These are phyloP conservation scores for Mycotypha africana DNA, from an alignment of 371 early-diverging fungal genomes.

Conservation along the genomic window DNA sequence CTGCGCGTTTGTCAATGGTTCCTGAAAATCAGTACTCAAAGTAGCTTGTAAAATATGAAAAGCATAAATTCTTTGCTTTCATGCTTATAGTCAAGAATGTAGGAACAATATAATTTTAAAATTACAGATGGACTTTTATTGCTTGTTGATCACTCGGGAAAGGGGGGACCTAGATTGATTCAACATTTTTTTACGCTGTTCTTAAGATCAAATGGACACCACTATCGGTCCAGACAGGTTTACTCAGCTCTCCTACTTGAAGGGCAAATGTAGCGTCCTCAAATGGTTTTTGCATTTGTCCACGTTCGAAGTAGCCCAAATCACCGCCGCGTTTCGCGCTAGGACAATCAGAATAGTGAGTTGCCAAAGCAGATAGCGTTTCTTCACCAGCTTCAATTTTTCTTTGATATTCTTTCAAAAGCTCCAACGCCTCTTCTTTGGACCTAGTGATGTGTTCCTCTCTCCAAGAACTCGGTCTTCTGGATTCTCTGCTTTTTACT, in stretches of 20 bases:
- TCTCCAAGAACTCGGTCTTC: conserved; percentile 91
- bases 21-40: too few species aligned
- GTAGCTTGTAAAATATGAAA: too few species aligned
- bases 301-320: conserved; percentile 79
- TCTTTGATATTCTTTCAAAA: conserved; percentile 49
- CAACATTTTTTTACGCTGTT: conserved; percentile 72
- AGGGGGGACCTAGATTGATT: too few species aligned
- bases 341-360: conserved; percentile 80
- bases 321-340: conserved; percentile 89
- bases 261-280: conserved; percentile 89
- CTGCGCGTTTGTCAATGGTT: too few species aligned
- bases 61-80: too few species aligned
- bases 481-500: conserved; percentile 83
- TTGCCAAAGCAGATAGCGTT: conserved; percentile 66
- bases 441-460: conserved; percentile 81
- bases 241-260: conserved; percentile 78
- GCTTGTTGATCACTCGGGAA: too few species aligned
- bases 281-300: conserved; percentile 84
- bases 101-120: too few species aligned
- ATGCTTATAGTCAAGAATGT: too few species aligned
- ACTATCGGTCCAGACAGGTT: conserved; percentile 85
- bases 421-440: conserved; percentile 80
- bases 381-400: conserved; percentile 59
- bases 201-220: conserved; percentile 92
- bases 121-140: too few species aligned